Evolutionary conservation across 768 basidiomycete genomes (phyloP).

Genomic region (Tricholoma bakamatsutake): DNA sequence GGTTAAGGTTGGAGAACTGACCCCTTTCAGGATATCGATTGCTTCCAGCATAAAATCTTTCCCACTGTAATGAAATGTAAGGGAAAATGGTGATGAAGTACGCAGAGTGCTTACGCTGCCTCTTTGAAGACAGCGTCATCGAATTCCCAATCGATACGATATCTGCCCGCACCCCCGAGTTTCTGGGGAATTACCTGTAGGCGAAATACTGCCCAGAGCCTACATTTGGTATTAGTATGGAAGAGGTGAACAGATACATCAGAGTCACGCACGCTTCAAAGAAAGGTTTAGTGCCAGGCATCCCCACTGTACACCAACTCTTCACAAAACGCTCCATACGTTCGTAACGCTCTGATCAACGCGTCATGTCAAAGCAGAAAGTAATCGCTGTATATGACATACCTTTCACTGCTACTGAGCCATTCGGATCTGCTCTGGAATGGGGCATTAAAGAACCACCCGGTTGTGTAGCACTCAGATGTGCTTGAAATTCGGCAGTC

Average conservation of each 20-base stretch:
- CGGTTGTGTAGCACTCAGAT: constrained; percentile 70
- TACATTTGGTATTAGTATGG: constrained; percentile 18
- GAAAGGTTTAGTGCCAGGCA: constrained; percentile 89
- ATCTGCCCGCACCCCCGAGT: constrained; percentile 73
- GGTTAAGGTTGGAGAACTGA: constrained; percentile 30
- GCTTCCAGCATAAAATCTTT: constrained; percentile 94
- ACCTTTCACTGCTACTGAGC: constrained; percentile 65
- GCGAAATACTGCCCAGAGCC: constrained; percentile 73
- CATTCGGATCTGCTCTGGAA: constrained; percentile 59
- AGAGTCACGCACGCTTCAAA: constrained; percentile 49
- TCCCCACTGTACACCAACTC: constrained; percentile 80
- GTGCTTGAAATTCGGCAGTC: constrained; percentile 82
- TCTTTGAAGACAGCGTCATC: constrained; percentile 95
- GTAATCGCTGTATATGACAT: constrained; percentile 3
- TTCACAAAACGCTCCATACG: constrained; percentile 69
- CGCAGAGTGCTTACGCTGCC: constrained; percentile 66
- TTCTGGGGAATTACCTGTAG: constrained; percentile 75
- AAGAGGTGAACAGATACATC: constrained; percentile 4
- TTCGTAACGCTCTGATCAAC: constrained; percentile 56
- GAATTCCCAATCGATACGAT: constrained; percentile 80
- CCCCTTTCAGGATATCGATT: constrained; percentile 86
- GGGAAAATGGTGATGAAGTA: constrained; percentile 11
- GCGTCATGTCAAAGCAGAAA: background rate
- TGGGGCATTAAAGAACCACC: constrained; percentile 77
- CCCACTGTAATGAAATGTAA: constrained; percentile 48